Conservation (phyloP, 2,329 filamentous ascomycete genomes). For the Metarhizium rileyi region DNA sequence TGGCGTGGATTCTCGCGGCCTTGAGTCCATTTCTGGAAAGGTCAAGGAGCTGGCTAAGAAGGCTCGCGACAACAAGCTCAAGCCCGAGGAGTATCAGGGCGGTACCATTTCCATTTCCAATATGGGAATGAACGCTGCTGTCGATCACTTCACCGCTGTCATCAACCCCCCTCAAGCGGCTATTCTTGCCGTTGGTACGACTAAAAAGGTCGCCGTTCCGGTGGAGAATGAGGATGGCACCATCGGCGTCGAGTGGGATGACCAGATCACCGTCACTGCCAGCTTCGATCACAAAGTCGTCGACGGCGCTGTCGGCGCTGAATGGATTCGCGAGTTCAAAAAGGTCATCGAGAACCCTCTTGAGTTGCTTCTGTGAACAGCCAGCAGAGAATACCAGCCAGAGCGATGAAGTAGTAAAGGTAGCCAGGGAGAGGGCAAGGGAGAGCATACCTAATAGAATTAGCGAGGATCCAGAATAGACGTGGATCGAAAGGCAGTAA, state of each 20-base stretch:
- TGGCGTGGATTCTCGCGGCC: slow-evolving; percentile 75
- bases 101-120: slow-evolving; percentile 99
- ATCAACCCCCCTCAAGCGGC: slow-evolving; percentile 98
- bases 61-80: slow-evolving; percentile 93
- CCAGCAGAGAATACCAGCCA: neutral
- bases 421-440: slow-evolving; percentile 4
- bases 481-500: slow-evolving; percentile 2
- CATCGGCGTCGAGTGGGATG: slow-evolving; percentile 74
- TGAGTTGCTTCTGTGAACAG: slow-evolving; percentile 72
- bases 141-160: slow-evolving; percentile 95
- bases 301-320: slow-evolving; percentile 88
- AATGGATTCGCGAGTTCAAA: slow-evolving; percentile 97
- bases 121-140: slow-evolving; percentile 98
- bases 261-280: slow-evolving; percentile 89
- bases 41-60: slow-evolving; percentile 97
- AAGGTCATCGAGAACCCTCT: slow-evolving; percentile 96
- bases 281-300: slow-evolving; percentile 99
- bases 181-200: slow-evolving; percentile 90
- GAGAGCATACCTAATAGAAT: slow-evolving; percentile 12
- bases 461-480: slow-evolving; percentile 4
- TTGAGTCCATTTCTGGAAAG: slow-evolving; percentile 75
- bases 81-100: slow-evolving; percentile 98
- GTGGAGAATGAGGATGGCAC: slow-evolving; percentile 76
- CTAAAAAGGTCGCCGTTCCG: slow-evolving; percentile 88
- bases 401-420: neutral